Evolutionary conservation across 129 eudicot genomes (phyloP).

Genomic region (Flaveria bidentis): DNA sequence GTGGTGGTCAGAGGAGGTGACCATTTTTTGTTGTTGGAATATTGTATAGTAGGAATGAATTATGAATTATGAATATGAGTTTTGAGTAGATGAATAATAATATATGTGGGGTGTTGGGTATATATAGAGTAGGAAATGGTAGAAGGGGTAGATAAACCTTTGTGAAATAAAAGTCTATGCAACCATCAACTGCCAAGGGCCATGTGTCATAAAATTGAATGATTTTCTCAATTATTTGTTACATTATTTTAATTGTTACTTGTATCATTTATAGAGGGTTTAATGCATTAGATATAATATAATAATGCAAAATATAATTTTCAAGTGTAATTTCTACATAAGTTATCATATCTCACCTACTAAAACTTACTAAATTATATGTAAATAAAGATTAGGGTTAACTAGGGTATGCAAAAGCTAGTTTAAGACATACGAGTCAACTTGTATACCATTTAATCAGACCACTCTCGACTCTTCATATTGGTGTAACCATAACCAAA

Average conservation of each 20-base stretch:
- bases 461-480: too few species aligned
- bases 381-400: too few species aligned
- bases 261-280: neutral
- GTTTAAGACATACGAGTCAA: too few species aligned
- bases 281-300: neutral
- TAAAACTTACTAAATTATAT: too few species aligned
- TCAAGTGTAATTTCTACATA: too few species aligned
- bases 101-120: slow-evolving; percentile 22
- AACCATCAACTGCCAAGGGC: slow-evolving; percentile 41
- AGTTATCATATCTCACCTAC: too few species aligned
- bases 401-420: too few species aligned
- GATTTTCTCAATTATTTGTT: slow-evolving; percentile 13
- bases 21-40: slow-evolving; percentile 22
- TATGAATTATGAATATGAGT: too few species aligned
- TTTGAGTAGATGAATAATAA: neutral
- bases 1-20: slow-evolving; percentile 26
- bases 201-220: slow-evolving; percentile 35
- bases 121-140: slow-evolving; percentile 23
- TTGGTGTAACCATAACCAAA: too few species aligned
- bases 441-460: too few species aligned
- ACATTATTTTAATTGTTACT: slow-evolving; percentile 19
- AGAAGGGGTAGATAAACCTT: slow-evolving; percentile 17
- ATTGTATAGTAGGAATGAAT: too few species aligned
- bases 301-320: too few species aligned
- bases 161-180: slow-evolving; percentile 29